Percentiles rank a stretch among this genome's conserved stretches.
phyloP scores from a whole-genome alignment of 2,329 filamentous ascomycete genomes.

The Cladorrhinum sp. region DNA sequence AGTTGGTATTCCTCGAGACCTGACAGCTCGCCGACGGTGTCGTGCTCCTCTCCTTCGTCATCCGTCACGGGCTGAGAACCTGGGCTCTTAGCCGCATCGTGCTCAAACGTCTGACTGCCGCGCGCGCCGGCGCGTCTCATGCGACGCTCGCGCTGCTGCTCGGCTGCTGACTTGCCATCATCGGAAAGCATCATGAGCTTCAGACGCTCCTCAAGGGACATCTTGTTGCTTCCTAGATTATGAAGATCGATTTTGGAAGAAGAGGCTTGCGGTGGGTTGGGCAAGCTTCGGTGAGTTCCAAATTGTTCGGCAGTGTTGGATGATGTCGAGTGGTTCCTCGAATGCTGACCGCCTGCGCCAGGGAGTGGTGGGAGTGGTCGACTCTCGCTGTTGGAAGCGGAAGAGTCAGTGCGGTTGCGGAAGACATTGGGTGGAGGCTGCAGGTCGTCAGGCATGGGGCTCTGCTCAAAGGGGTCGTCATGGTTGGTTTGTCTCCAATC shows the following conservation, averaged over 20 bases:
- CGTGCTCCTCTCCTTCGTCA: constrained; percentile 50
- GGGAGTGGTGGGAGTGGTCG: constrained; percentile 86
- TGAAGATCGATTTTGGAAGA: constrained; percentile 75
- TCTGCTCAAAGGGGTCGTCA: constrained; percentile 69
- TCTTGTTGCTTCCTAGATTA: constrained; percentile 68
- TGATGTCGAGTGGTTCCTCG: constrained; percentile 42
- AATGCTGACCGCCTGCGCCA: constrained; percentile 45
- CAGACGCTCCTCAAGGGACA: constrained; percentile 82
- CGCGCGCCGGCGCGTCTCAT: constrained; percentile 60
- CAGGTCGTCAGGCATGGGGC: constrained; percentile 59
- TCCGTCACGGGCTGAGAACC: constrained; percentile 37
- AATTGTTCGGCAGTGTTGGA: constrained; percentile 34
- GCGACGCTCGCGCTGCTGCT: constrained; percentile 65
- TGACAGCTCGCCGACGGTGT: constrained; percentile 58
- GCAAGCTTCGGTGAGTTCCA: constrained; percentile 64
- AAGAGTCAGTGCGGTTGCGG: constrained; percentile 66
- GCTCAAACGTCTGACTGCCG: constrained; percentile 45
- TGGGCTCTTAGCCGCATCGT: constrained; percentile 28
- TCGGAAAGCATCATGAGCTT: constrained; percentile 85
- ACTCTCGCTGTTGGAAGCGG: constrained; percentile 74
- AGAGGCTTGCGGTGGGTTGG: constrained; percentile 67
- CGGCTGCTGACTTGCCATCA: constrained; percentile 59
- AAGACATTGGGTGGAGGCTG: constrained; percentile 49
- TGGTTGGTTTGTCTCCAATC: constrained; percentile 79
- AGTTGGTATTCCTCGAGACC: constrained; percentile 61